Base-by-base conservation (phyloP, 495 filamentous ascomycete genomes). In the Talaromyces trachyspermus region DNA sequence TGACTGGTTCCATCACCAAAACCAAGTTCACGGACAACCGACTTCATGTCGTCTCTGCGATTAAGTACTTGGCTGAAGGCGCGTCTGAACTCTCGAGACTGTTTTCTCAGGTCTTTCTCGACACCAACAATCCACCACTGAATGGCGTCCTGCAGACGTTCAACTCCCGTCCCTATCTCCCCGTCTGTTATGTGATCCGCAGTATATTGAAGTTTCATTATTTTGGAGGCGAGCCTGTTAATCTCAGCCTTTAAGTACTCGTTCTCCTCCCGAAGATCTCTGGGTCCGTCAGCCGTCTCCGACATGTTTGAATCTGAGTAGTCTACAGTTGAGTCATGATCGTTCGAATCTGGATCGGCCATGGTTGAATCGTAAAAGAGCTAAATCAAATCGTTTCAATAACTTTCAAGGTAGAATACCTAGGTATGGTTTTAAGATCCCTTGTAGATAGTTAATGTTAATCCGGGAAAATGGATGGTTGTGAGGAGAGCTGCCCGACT, bases 101-200 rank as follows among this genome's bases (percentile, higher is more conserved):
- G 9, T 37, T 37, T 37, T 15, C 33, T 37, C 33, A 37, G 14
- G 33, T 37, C 33, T 37, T 37, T 37, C 33, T 17, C 33, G 33
- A 37, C 33, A 17, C 33, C 14, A 5, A 15, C 2, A 2, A 37
- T 17, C 33, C 33, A 37, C 33, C 33, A 37, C 14, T 37, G 33
- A 17, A 37, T 37, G 33, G 33, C 33, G 33, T 37, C 33, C 33
- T 37, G 33, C 8, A 37, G 33, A 37, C 33, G 14, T 37, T 37
- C 33, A 17, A 37, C 2, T 15, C 33, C 14, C 19, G 8, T 37
- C 33, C 33, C 33, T 37, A 37, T 37, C 9, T 37, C 33, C 33
- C 14, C 33, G 33, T 37, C 33, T 37, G 33, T 9, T 37, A 37
- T 37, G n/a, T 37, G 33, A 37, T 37, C 33, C 2, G 33, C 19